These are phyloP conservation scores for Rhizoclosmatium globosum DNA, from an alignment of 192 early-diverging fungal species.

Conservation along the genomic window DNA sequence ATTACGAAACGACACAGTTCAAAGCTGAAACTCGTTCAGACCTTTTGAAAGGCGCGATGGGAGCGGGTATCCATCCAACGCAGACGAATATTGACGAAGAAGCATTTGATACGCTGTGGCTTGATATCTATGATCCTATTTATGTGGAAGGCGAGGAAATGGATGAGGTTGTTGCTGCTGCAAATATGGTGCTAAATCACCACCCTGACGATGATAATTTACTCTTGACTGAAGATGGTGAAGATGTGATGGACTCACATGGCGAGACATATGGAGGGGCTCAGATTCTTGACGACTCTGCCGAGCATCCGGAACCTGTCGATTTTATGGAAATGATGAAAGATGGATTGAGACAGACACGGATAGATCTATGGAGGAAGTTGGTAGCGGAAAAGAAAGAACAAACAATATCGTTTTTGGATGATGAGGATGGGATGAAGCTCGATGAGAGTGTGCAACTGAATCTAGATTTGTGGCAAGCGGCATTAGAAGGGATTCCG, in stretches of 20 bases:
- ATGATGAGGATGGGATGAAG: slow-evolving; percentile 9
- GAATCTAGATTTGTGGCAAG: slow-evolving; percentile 16
- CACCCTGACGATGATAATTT: neutral
- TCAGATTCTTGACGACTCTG: neutral
- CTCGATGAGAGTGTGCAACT: neutral
- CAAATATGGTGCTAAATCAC: slow-evolving; percentile 16
- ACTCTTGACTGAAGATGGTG: neutral
- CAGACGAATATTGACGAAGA: slow-evolving; percentile 25
- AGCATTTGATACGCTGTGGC: slow-evolving; percentile 35
- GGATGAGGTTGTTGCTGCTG: slow-evolving; percentile 6
- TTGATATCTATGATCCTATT: slow-evolving; percentile 33
- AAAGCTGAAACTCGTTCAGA: slow-evolving; percentile 3
- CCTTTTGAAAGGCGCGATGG: neutral
- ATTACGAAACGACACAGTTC: neutral
- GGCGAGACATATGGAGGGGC: neutral
- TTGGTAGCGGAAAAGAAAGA: slow-evolving; percentile 1
- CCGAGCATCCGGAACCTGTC: neutral
- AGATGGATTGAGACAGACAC: neutral
- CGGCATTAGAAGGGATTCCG: neutral
- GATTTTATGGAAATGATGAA: neutral
- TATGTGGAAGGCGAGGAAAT: slow-evolving; percentile 22
- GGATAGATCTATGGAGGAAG: slow-evolving; percentile 26
- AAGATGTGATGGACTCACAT: neutral
- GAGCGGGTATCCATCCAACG: slow-evolving; percentile 24
- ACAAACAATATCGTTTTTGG: neutral